These are phyloP conservation scores for Elaeagnus macrophylla DNA, from an alignment of 306 rosid genomes.

Conservation along the genomic window DNA sequence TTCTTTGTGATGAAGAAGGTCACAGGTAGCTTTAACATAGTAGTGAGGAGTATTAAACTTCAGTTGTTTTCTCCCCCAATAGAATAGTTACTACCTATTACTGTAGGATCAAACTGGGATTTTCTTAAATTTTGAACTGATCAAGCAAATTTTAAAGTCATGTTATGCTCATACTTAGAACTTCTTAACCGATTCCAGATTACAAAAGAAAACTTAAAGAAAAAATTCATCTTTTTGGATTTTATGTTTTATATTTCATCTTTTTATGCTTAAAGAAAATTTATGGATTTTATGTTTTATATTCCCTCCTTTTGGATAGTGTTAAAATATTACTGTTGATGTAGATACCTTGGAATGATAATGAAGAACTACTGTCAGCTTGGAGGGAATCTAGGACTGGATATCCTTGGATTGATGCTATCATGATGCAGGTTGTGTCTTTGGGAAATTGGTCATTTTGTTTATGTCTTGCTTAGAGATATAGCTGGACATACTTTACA, in stretches of 20 bases:
- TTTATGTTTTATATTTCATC: background rate
- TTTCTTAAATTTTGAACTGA: too few relatives aligned
- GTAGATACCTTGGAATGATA: constrained; percentile 85
- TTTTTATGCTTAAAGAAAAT: too few relatives aligned
- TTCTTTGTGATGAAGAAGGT: too few relatives aligned
- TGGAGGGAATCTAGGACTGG: constrained; percentile 93
- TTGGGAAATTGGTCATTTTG: constrained; percentile 1
- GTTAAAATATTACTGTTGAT: constrained; percentile 1
- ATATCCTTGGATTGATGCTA: constrained; percentile 96
- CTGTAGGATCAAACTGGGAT: too few relatives aligned
- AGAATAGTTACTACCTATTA: too few relatives aligned
- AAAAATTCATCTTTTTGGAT: background rate
- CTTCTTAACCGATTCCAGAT: too few relatives aligned
- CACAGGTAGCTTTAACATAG: too few relatives aligned
- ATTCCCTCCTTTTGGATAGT: background rate
- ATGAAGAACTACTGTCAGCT: constrained; percentile 59
- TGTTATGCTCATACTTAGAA: too few relatives aligned
- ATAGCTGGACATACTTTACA: background rate
- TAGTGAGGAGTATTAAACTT: too few relatives aligned
- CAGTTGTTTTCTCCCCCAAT: too few relatives aligned
- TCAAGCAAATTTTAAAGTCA: too few relatives aligned
- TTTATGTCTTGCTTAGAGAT: constrained; percentile 3
- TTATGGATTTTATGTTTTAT: background rate
- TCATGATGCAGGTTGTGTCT: constrained; percentile 72
- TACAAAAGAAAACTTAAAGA: too few relatives aligned